Conservation (phyloP, 1,139 yeast genomes). For the Blastobotrys petasosporus region DNA sequence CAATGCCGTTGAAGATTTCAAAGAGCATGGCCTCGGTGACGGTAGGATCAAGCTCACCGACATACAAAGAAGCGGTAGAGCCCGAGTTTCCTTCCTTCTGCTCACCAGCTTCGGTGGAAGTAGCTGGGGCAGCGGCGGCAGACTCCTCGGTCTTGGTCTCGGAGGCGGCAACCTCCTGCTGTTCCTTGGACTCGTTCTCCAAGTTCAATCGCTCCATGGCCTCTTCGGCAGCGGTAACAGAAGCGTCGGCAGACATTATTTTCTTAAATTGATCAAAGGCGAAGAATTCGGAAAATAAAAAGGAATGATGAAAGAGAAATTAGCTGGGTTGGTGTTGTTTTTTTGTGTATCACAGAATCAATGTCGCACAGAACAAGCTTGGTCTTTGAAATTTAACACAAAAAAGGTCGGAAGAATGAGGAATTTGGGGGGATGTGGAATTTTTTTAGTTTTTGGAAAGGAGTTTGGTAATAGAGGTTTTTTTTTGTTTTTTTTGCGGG, state of each 20-base stretch:
- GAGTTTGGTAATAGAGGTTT: neutral
- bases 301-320: neutral
- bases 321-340: neutral
- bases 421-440: slow-evolving; percentile 9
- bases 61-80: slow-evolving; percentile 75
- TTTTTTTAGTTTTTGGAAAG: slow-evolving; percentile 8
- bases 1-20: slow-evolving; percentile 91
- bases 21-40: slow-evolving; percentile 93
- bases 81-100: slow-evolving; percentile 24
- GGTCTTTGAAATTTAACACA: slow-evolving; percentile 2
- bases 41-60: slow-evolving; percentile 91
- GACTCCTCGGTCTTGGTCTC: slow-evolving; percentile 12
- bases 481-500: slow-evolving; percentile 11
- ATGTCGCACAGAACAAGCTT: neutral
- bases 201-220: slow-evolving; percentile 35
- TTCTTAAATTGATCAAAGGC: neutral
- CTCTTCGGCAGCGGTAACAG: slow-evolving; percentile 37
- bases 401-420: slow-evolving; percentile 8
- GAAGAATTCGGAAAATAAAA: neutral
- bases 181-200: slow-evolving; percentile 22
- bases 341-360: slow-evolving; percentile 5
- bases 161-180: slow-evolving; percentile 2
- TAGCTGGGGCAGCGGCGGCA: slow-evolving; percentile 12
- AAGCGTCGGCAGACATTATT: slow-evolving; percentile 34
- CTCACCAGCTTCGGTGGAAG: slow-evolving; percentile 18